Percentiles rank a stretch among this genome's conserved stretches.
Evolutionary conservation across 192 early-diverging fungal species (phyloP).

Genomic region (Gryganskiella cystojenkinii): DNA sequence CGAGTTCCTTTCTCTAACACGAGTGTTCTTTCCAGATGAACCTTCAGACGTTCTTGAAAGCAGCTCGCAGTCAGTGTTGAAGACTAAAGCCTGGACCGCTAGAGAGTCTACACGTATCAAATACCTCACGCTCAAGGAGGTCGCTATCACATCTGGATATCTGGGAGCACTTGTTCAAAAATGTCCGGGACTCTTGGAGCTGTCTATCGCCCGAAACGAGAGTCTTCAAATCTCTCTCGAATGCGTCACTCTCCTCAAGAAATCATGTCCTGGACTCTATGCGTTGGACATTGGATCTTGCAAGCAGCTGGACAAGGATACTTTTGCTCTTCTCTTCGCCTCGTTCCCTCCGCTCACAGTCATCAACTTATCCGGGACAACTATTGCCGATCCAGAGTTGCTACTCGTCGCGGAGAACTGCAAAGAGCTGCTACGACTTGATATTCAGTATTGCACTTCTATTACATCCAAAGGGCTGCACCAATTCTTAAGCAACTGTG

Average conservation of each 20-base stretch:
- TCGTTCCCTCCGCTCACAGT: conserved; percentile 25
- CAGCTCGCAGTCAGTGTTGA: not conserved
- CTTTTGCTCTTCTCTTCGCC: conserved; percentile 13
- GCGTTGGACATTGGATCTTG: conserved; percentile 46
- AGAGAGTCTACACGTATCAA: conserved; percentile 12
- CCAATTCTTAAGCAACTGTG: conserved; percentile 21
- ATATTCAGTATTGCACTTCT: conserved; percentile 46
- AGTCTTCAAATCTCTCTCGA: conserved; percentile 5
- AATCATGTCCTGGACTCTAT: conserved; percentile 25
- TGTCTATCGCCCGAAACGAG: conserved; percentile 41
- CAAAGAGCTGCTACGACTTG: conserved; percentile 13
- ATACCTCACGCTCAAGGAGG: conserved; percentile 38
- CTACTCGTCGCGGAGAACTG: conserved; percentile 28
- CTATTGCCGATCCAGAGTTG: conserved; percentile 20
- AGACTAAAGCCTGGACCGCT: not conserved
- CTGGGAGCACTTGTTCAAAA: conserved; percentile 9
- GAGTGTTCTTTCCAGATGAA: conserved; percentile 3
- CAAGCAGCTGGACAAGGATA: conserved; percentile 23
- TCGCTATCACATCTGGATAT: not conserved
- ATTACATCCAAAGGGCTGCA: conserved; percentile 38
- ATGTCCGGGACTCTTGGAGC: conserved; percentile 35
- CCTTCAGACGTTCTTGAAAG: not conserved
- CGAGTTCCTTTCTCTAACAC: conserved; percentile 37
- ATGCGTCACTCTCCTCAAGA: conserved; percentile 4
- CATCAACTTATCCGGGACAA: conserved; percentile 36